phyloP scores from a whole-genome alignment of 225 moss, liverwort and hornwort genomes.

The Neckera pumila region DNA sequence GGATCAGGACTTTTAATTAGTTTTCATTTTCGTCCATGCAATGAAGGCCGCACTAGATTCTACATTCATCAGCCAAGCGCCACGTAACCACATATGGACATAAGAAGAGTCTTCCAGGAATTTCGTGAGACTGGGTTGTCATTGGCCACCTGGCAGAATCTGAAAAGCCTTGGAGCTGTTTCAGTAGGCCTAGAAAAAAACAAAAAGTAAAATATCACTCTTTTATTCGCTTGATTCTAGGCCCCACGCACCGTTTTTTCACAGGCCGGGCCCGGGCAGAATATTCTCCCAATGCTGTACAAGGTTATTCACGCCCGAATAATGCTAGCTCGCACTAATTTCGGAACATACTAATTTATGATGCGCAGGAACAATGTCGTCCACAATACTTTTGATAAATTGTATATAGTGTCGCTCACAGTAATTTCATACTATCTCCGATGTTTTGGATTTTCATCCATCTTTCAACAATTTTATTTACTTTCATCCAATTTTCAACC shows the following conservation, averaged over 20 bases:
- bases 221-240: not conserved
- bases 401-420: no score
- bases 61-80: not conserved
- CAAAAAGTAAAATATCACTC: not conserved
- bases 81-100: not conserved
- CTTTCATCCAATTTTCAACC: no score
- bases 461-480: no score
- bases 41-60: not conserved
- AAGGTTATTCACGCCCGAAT: not conserved
- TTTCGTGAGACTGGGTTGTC: not conserved
- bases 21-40: not conserved
- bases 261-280: not conserved
- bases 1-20: not conserved
- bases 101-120: not conserved
- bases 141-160: conserved; percentile 7
- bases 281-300: not conserved
- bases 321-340: not conserved
- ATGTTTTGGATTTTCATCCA: no score
- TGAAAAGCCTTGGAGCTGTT: not conserved
- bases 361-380: no score
- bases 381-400: no score
- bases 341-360: no score
- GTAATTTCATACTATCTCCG: no score
- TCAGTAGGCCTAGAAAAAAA: not conserved
- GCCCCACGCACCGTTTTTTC: not conserved